phyloP scores from a whole-genome alignment of 2,329 filamentous ascomycete species.

The Xylariales sp. region DNA sequence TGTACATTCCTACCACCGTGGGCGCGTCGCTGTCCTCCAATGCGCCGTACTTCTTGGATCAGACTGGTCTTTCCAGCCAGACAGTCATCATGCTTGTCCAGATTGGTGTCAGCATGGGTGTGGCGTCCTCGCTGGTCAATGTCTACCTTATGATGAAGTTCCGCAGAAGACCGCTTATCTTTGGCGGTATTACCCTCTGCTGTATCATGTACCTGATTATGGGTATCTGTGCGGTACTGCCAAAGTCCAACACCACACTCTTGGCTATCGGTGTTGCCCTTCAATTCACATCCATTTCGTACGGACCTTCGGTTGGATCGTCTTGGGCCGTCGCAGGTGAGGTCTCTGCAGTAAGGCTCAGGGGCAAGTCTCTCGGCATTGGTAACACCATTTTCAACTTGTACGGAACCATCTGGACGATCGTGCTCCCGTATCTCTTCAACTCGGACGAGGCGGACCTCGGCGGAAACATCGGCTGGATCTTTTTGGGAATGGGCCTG shows the following conservation, averaged over 20 bases:
- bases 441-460: constrained; percentile 8
- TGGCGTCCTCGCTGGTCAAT: constrained; percentile 14
- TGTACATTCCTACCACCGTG: constrained; percentile 13
- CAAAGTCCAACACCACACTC: constrained; percentile 10
- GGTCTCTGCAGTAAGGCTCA: constrained; percentile 3
- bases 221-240: constrained; percentile 14
- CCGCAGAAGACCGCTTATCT: constrained; percentile 15
- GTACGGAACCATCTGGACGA: constrained; percentile 2
- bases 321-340: constrained; percentile 8
- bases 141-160: constrained; percentile 16
- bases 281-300: constrained; percentile 13
- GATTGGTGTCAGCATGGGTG: constrained; percentile 14
- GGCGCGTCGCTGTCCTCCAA: constrained; percentile 16
- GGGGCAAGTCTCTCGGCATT: constrained; percentile 4
- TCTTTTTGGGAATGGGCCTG: constrained; percentile 5
- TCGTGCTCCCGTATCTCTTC: constrained; percentile 7
- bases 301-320: constrained; percentile 15
- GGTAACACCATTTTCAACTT: constrained; percentile 2
- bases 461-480: constrained; percentile 5
- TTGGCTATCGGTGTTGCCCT: constrained; percentile 15
- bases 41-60: constrained; percentile 19
- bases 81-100: constrained; percentile 15
- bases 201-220: constrained; percentile 15
- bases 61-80: constrained; percentile 13
- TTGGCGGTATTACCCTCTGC: constrained; percentile 13